Percentiles rank a stretch among this genome's conserved stretches.
Conservation (phyloP, 2,329 filamentous ascomycete genomes). For the Dactylonectria estremocensis region DNA sequence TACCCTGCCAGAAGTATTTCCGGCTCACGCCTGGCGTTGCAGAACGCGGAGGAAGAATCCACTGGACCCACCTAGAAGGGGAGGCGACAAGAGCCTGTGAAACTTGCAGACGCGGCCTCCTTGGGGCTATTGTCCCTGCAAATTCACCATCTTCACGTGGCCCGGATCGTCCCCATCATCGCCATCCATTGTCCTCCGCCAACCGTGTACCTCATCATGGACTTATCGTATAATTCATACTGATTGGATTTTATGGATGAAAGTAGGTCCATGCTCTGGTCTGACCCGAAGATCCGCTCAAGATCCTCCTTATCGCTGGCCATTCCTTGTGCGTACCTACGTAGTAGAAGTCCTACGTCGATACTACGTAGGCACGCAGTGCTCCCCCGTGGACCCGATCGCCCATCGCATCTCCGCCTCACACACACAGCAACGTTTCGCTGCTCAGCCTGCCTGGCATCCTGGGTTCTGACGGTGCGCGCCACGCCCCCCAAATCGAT, state of each 20-base stretch:
- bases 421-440: constrained; percentile 23
- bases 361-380: neutral
- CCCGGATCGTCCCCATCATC: constrained; percentile 37
- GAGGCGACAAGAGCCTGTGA: constrained; percentile 27
- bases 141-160: constrained; percentile 44
- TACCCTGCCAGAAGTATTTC: constrained; percentile 7
- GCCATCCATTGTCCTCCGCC: neutral
- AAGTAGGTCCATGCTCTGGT: neutral
- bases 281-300: neutral
- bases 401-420: constrained; percentile 5
- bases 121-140: constrained; percentile 28
- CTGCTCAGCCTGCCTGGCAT: constrained; percentile 22
- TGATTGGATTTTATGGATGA: neutral
- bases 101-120: constrained; percentile 44
- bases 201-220: neutral
- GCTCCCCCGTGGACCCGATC: neutral
- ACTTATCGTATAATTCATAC: neutral
- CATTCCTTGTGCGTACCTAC: no score
- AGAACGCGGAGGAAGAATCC: constrained; percentile 23
- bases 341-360: neutral
- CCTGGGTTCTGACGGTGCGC: constrained; percentile 11
- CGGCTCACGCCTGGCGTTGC: constrained; percentile 15
- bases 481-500: neutral
- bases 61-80: constrained; percentile 32
- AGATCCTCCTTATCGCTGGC: neutral